A percentile compares a stretch with the other conserved stretches of the same genome.
Evolutionary conservation across 257 asterid genomes (phyloP).

Genomic region (Solanum pennellii): DNA sequence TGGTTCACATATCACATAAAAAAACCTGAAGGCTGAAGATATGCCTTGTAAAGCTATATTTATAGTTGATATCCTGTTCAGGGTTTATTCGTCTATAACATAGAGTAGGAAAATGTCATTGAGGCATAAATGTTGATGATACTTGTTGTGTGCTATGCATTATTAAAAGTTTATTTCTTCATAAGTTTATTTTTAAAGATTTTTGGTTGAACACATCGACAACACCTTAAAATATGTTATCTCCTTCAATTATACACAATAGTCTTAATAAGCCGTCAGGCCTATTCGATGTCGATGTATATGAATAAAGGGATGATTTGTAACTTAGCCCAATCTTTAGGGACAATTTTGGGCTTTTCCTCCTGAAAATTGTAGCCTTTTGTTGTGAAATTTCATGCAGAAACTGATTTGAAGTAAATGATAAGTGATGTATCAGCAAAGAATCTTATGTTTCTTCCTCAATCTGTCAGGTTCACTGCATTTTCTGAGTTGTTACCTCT

Average conservation of each 20-base stretch:
- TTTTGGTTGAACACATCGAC: not conserved
- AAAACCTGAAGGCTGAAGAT: not conserved
- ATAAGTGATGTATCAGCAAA: not conserved
- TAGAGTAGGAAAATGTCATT: not conserved
- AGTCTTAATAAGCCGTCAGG: not conserved
- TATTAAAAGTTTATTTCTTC: not conserved
- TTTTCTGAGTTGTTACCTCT: conserved; percentile 90
- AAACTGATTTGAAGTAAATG: not conserved
- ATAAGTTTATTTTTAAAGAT: not conserved
- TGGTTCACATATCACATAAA: not conserved
- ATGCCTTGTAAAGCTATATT: not conserved
- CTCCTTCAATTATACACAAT: not conserved
- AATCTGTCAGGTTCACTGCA: conserved; percentile 74
- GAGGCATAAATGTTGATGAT: not conserved
- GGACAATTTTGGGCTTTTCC: not conserved
- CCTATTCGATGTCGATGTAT: not conserved
- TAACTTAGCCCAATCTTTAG: not conserved
- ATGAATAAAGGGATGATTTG: not conserved
- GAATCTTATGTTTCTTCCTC: conserved; percentile 3
- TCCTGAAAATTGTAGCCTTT: not conserved
- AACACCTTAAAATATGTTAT: not conserved
- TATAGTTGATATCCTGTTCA: not conserved
- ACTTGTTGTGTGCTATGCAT: not conserved
- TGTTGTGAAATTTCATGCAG: not conserved
- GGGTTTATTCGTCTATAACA: not conserved